phyloP scores from a whole-genome alignment of 176 grass and related monocot genomes.

The Bothriochloa decipiens region DNA sequence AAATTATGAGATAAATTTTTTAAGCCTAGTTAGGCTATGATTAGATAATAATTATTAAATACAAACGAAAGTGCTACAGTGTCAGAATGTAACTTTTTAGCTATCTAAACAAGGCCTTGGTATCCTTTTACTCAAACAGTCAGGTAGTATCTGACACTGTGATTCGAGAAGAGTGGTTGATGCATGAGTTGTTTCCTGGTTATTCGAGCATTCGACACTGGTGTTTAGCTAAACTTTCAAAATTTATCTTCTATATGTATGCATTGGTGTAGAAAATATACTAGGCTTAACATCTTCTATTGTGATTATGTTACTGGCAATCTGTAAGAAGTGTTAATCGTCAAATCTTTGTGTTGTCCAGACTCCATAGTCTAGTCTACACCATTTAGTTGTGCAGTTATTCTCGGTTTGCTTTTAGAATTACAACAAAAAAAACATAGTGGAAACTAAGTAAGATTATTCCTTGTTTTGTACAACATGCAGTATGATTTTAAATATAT shows the following conservation, averaged over 20 bases:
- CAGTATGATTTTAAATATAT: neutral
- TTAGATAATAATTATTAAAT: too few relatives aligned
- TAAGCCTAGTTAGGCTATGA: too few relatives aligned
- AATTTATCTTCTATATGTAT: neutral
- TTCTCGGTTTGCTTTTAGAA: neutral
- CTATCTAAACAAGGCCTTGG: too few relatives aligned
- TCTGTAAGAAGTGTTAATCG: neutral
- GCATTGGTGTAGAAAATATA: neutral
- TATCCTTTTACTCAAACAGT: too few relatives aligned
- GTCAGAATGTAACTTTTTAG: too few relatives aligned
- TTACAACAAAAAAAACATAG: neutral
- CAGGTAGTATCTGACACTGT: too few relatives aligned
- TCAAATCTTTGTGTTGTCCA: neutral
- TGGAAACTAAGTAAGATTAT: neutral
- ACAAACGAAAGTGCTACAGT: too few relatives aligned
- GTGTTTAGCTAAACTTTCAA: too few relatives aligned
- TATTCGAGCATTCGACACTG: too few relatives aligned
- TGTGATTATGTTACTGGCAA: neutral
- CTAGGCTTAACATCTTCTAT: neutral
- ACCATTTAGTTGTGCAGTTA: neutral
- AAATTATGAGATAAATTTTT: too few relatives aligned
- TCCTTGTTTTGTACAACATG: neutral
- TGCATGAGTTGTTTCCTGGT: too few relatives aligned
- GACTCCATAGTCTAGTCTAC: neutral
- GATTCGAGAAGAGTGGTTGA: too few relatives aligned